phyloP scores from a whole-genome alignment of 805 yeast species.

The Dipodascus geniculatus region DNA sequence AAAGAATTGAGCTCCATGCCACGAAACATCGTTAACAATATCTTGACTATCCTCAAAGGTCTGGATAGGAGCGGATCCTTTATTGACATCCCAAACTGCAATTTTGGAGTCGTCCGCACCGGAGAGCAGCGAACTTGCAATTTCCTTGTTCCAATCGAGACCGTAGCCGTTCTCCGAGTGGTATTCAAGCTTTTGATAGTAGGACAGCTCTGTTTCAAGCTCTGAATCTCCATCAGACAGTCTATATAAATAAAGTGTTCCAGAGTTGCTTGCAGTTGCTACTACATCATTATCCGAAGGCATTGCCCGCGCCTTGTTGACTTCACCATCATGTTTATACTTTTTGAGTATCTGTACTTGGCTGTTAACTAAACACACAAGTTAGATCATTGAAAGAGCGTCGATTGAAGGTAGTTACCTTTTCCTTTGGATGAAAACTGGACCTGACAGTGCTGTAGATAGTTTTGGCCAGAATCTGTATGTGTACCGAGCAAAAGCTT shows the following conservation, averaged over 20 bases:
- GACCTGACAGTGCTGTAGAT: slow-evolving; percentile 11
- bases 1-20: slow-evolving; percentile 41
- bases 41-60: background rate
- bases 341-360: slow-evolving; percentile 31
- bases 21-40: slow-evolving; percentile 51
- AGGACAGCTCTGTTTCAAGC: background rate
- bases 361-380: background rate
- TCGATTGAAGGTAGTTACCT: slow-evolving; percentile 2
- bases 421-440: slow-evolving; percentile 9
- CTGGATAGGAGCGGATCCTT: slow-evolving; percentile 12
- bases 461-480: slow-evolving; percentile 15
- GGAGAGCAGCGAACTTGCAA: slow-evolving; percentile 37
- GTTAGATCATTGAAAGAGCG: background rate
- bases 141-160: slow-evolving; percentile 49
- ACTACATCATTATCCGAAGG: slow-evolving; percentile 35
- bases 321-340: slow-evolving; percentile 58
- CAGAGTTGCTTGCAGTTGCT: slow-evolving; percentile 40
- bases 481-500: slow-evolving; percentile 11
- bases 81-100: slow-evolving; percentile 55
- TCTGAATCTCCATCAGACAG: slow-evolving; percentile 9
- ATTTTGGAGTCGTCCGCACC: slow-evolving; percentile 58
- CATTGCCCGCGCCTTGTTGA: slow-evolving; percentile 48
- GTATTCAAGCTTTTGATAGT: slow-evolving; percentile 11
- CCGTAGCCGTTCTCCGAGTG: slow-evolving; percentile 63
- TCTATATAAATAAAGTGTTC: slow-evolving; percentile 24